Conservation (phyloP, 1,139 yeast species). For the Debaryomycetaceae sp. region DNA sequence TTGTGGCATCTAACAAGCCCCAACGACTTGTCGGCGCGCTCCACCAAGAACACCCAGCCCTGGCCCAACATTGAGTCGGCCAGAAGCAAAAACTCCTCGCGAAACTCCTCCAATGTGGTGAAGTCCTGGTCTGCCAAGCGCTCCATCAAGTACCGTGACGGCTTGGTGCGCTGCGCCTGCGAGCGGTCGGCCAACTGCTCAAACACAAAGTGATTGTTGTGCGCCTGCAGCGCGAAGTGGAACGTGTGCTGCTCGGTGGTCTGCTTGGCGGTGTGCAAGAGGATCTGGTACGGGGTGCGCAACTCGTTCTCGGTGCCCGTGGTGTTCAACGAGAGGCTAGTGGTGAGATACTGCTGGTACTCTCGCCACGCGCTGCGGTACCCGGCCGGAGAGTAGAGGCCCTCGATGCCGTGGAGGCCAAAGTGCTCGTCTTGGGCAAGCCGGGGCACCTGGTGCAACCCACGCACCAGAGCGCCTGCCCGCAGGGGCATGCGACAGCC, state of each 20-base stretch:
- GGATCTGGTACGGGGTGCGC: constrained; percentile 71
- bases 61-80: constrained; percentile 59
- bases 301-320: constrained; percentile 79
- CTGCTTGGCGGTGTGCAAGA: constrained; percentile 68
- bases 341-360: constrained; percentile 66
- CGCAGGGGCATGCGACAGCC: not conserved
- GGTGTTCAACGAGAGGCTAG: constrained; percentile 68
- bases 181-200: constrained; percentile 50
- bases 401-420: constrained; percentile 56
- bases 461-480: not conserved
- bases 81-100: constrained; percentile 45
- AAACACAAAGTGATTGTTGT: constrained; percentile 86
- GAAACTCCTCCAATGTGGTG: constrained; percentile 48
- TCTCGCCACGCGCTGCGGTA: constrained; percentile 76
- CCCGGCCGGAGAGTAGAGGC: constrained; percentile 66
- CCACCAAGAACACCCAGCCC: constrained; percentile 90
- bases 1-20: constrained; percentile 64
- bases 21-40: constrained; percentile 62
- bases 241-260: constrained; percentile 67
- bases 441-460: constrained; percentile 63
- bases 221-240: constrained; percentile 88
- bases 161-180: constrained; percentile 34
- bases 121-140: constrained; percentile 36
- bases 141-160: constrained; percentile 46
- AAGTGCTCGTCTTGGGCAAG: constrained; percentile 40